Conservation (phyloP, 1,139 yeast genomes). For the Suhomyces atakaporum region DNA sequence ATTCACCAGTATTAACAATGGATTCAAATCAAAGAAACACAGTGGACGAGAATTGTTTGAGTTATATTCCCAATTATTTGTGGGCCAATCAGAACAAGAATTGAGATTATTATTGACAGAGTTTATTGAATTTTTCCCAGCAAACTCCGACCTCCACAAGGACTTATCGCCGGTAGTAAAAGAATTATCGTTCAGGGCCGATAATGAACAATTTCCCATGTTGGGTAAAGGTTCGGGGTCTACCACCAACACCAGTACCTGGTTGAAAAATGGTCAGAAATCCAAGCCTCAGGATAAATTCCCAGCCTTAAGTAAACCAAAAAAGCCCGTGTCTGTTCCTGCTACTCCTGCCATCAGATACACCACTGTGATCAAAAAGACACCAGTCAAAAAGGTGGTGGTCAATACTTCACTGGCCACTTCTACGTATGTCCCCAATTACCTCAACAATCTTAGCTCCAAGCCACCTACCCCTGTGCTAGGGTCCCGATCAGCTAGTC, state of each 20-base stretch:
- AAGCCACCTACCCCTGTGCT: conserved; percentile 17
- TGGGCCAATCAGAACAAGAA: conserved; percentile 43
- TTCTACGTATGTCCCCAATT: conserved; percentile 31
- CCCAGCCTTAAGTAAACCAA: conserved; percentile 54
- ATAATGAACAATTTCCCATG: conserved; percentile 33
- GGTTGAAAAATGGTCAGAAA: conserved; percentile 26
- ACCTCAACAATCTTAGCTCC: conserved; percentile 28
- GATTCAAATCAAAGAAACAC: conserved; percentile 49
- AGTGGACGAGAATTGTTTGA: conserved; percentile 51
- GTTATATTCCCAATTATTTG: conserved; percentile 57
- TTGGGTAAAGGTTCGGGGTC: conserved; percentile 25
- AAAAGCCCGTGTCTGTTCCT: conserved; percentile 22
- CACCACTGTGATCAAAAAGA: conserved; percentile 41
- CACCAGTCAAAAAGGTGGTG: conserved; percentile 17
- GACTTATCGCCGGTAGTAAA: conserved; percentile 28
- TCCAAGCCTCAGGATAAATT: conserved; percentile 40
- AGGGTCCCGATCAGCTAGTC: conserved; percentile 15
- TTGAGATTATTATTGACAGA: conserved; percentile 56
- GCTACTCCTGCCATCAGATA: conserved; percentile 37
- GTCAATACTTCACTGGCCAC: conserved; percentile 22
- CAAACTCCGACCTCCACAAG: conserved; percentile 29
- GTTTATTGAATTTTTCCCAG: conserved; percentile 55
- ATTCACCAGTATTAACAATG: conserved; percentile 53
- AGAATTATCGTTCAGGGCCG: conserved; percentile 24
- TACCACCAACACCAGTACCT: conserved; percentile 20